Evolutionary conservation across 208 protist species (phyloP), one percentile per base, ranked within the genome.

Genomic region (Wallacemonas sp.): DNA sequence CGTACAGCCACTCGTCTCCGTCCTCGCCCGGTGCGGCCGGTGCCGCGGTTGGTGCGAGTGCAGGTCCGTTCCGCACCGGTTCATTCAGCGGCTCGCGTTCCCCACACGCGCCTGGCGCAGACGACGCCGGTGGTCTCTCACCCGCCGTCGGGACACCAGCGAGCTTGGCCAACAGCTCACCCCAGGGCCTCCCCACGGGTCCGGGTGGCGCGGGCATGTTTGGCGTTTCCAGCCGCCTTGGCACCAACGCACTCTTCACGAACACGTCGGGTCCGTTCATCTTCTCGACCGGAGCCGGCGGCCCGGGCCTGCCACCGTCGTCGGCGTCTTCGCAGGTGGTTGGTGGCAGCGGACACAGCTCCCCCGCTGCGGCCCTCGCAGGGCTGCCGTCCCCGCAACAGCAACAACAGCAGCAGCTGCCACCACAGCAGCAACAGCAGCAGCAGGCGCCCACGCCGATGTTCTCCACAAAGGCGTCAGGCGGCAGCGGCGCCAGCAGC

Each of bases 231-330:
- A 58, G 30, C 30, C 52, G 52, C 6, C 19, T 58, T n/a, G 52
- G 52, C 52, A 58, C 52, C 8, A 26, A 4, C 12, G 4, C 52
- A 14, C 52, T 58, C 52, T 58, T 58, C 29, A 27, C 52, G 16
- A 58, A n/a, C 32, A 23, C 52, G 30, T 12, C 12, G 14, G 38
- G 71, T 27, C 36, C 43, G 61, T 66, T 52, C 36, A 17, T 54
- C 24, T 66, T 66, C 61, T 66, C 61, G 21, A 66, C 61, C 2
- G 38, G 61, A 6, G 16, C 72, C 6, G 72, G 72, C 17, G 67
- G 65, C 17, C 64, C 65, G 14, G 71, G 71, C 34, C 60, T 66
- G 71, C 49, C 58, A 34, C 47, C 70, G 5, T 46, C 60, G 6
- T 33, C 38, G 5, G 54, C 52, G 39, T n/a, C n/a, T n/a, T n/a